Evolutionary conservation across 495 filamentous ascomycete genomes (phyloP).

Genomic region (Podospora sp.): DNA sequence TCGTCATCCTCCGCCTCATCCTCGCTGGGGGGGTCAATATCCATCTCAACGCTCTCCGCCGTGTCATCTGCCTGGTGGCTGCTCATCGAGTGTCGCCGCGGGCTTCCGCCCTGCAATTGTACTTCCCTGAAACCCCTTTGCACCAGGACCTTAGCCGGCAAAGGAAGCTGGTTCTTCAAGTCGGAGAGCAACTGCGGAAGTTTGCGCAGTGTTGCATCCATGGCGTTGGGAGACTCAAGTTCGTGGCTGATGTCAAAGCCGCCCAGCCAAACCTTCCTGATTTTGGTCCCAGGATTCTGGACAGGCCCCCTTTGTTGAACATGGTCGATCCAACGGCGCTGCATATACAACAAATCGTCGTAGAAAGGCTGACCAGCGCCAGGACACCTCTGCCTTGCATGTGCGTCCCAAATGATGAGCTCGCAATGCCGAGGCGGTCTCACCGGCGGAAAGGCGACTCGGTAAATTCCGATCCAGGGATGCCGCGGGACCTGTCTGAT

Average conservation of each 20-base stretch:
- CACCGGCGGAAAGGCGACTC: conserved; percentile 36
- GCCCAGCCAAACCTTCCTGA: conserved; percentile 46
- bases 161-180: neutral
- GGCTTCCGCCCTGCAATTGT: neutral
- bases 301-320: conserved; percentile 27
- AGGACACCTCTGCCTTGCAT: conserved; percentile 27
- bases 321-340: conserved; percentile 41
- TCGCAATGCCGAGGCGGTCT: conserved; percentile 31
- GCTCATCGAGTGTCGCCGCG: neutral
- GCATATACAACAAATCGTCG: conserved; percentile 42
- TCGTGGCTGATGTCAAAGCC: conserved; percentile 30
- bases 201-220: conserved; percentile 32
- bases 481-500: conserved; percentile 28
- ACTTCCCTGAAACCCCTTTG: conserved; percentile 27
- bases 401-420: conserved; percentile 52
- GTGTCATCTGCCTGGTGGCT: neutral
- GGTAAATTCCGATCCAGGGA: conserved; percentile 47
- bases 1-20: conserved; percentile 25
- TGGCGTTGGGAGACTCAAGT: conserved; percentile 21
- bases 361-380: conserved; percentile 9
- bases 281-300: conserved; percentile 28
- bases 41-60: conserved; percentile 23
- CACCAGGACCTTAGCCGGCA: conserved; percentile 11
- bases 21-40: conserved; percentile 15
- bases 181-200: conserved; percentile 12